Conservation (phyloP, 257 asterid genomes). For the Ballota nigra region DNA sequence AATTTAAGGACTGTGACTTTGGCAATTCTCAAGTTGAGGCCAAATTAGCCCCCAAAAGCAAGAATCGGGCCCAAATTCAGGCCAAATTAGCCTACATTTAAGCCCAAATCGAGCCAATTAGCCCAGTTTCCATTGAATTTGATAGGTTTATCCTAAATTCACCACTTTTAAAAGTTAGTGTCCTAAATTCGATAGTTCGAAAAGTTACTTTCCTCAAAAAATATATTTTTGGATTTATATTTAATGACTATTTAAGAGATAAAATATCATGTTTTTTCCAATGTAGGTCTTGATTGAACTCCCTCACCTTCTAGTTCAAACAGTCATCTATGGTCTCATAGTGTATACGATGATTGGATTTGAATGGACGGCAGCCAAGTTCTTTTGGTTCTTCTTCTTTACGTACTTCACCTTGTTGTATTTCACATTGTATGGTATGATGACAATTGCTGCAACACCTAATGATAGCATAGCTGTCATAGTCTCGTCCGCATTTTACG, state of each 20-base stretch:
- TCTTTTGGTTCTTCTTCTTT: conserved; percentile 67
- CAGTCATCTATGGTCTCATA: conserved; percentile 45
- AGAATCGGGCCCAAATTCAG: too few species aligned
- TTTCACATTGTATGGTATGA: conserved; percentile 74
- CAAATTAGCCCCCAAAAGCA: too few species aligned
- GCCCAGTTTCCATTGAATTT: too few species aligned
- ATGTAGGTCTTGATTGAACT: conserved; percentile 58
- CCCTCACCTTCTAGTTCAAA: conserved; percentile 54
- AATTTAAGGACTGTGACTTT: too few species aligned
- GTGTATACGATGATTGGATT: conserved; percentile 74
- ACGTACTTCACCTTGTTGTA: conserved; percentile 65
- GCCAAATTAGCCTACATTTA: too few species aligned
- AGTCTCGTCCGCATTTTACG: conserved; percentile 48
- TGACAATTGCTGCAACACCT: conserved; percentile 70
- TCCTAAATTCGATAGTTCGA: too few species aligned
- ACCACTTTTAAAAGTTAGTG: too few species aligned
- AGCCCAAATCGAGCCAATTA: too few species aligned
- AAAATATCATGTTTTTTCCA: background rate
- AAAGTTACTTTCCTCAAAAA: too few species aligned
- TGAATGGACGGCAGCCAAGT: conserved; percentile 59
- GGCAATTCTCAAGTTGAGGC: too few species aligned
- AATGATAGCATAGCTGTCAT: conserved; percentile 57
- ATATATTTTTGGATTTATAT: too few species aligned
- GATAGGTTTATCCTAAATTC: too few species aligned
- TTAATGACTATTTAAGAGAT: background rate